Percentiles rank a stretch among this genome's conserved stretches.
These are phyloP conservation scores for Neckera pumila DNA, from an alignment of 225 moss, liverwort and hornwort species.

Conservation along the genomic window DNA sequence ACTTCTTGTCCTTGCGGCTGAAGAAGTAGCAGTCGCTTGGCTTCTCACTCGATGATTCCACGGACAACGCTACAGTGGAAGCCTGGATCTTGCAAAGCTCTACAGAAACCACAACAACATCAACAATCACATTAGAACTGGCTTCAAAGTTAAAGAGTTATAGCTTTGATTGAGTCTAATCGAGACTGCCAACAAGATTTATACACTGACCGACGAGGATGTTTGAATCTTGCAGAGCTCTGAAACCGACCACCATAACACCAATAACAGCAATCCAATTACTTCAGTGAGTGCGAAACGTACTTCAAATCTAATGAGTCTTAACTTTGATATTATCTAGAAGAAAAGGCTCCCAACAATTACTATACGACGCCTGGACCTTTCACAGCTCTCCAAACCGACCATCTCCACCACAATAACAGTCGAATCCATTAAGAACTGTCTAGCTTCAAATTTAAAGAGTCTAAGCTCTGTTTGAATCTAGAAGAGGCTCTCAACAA, in stretches of 20 bases:
- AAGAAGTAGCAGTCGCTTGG: constrained; percentile 73
- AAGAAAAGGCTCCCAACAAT: not conserved
- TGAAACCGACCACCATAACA: not conserved
- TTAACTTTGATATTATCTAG: not conserved
- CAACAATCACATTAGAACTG: not conserved
- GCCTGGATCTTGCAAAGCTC: constrained; percentile 72
- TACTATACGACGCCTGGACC: not conserved
- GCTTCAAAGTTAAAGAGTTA: not conserved
- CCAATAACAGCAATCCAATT: not conserved
- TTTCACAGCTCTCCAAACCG: not conserved
- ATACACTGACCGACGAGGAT: not conserved
- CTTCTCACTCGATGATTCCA: constrained; percentile 25
- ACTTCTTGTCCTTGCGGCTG: constrained; percentile 80
- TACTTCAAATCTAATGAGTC: not conserved
- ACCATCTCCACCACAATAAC: not conserved
- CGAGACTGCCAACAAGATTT: not conserved
- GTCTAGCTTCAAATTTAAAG: not conserved
- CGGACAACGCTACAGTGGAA: not conserved
- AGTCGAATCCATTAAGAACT: too few species aligned
- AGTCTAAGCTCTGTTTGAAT: not conserved
- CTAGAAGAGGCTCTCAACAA: not conserved
- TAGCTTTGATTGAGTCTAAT: not conserved
- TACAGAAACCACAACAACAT: not conserved
- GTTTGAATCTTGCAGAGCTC: constrained; percentile 55
- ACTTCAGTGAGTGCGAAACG: not conserved